phyloP scores from a whole-genome alignment of 1,139 yeast species.

The Suhomyces panamericanus region DNA sequence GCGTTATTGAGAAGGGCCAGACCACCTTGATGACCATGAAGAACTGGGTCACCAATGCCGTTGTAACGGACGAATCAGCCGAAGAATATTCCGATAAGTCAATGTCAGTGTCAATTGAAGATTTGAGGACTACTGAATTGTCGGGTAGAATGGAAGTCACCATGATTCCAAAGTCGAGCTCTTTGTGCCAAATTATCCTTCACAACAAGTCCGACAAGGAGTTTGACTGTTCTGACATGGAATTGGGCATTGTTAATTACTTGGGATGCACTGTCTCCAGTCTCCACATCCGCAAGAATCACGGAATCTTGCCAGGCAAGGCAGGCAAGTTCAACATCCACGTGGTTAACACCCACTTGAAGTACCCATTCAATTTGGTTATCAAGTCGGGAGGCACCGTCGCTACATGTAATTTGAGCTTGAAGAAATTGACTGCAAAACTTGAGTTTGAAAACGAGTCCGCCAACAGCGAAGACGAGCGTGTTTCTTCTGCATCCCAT shows the following conservation, averaged over 20 bases:
- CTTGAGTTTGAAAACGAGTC: neutral
- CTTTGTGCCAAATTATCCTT: slow-evolving; percentile 35
- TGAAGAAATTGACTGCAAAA: slow-evolving; percentile 28
- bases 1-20: slow-evolving; percentile 16
- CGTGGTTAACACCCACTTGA: slow-evolving; percentile 34
- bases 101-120: neutral
- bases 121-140: neutral
- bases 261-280: slow-evolving; percentile 30
- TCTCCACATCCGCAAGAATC: slow-evolving; percentile 31
- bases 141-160: slow-evolving; percentile 16
- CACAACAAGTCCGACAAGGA: slow-evolving; percentile 29
- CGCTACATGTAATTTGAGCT: slow-evolving; percentile 29
- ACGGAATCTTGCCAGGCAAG: slow-evolving; percentile 36
- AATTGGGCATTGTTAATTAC: slow-evolving; percentile 33
- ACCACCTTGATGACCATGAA: neutral
- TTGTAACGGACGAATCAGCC: neutral
- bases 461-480: neutral
- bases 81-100: neutral
- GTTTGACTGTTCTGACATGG: slow-evolving; percentile 35
- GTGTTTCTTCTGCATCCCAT: neutral
- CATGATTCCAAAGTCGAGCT: slow-evolving; percentile 32
- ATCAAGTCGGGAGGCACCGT: slow-evolving; percentile 25
- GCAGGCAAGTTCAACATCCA: slow-evolving; percentile 37
- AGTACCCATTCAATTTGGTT: slow-evolving; percentile 35
- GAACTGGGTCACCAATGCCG: neutral